These are phyloP conservation scores for Acarospora socialis DNA, from an alignment of 2,329 filamentous ascomycete species.

Conservation along the genomic window DNA sequence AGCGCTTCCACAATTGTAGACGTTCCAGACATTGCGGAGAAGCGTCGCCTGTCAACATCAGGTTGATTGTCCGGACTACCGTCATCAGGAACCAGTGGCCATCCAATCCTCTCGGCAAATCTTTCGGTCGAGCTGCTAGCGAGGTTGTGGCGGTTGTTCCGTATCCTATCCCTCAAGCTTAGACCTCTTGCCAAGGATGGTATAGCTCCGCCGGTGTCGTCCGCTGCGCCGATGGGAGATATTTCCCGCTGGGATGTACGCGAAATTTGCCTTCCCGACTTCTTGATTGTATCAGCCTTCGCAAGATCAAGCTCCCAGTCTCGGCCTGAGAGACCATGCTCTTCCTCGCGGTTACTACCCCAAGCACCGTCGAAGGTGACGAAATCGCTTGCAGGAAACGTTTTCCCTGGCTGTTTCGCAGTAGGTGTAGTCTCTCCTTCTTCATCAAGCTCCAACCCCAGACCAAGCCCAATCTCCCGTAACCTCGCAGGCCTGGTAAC, in stretches of 20 bases:
- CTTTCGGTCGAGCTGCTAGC: slow-evolving; percentile 30
- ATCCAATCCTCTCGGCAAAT: slow-evolving; percentile 36
- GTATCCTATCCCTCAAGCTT: slow-evolving; percentile 22
- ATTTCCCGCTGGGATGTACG: no score
- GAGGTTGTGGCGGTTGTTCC: slow-evolving; percentile 17
- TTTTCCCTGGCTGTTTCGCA: slow-evolving; percentile 22
- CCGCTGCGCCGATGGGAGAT: no score
- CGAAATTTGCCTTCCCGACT: no score
- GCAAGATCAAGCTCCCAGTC: no score
- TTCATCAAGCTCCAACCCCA: slow-evolving; percentile 30
- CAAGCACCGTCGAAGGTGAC: slow-evolving; percentile 46
- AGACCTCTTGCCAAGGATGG: slow-evolving; percentile 14
- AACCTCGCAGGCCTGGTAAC: slow-evolving; percentile 9
- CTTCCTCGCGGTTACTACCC: slow-evolving; percentile 25
- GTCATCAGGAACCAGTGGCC: slow-evolving; percentile 27
- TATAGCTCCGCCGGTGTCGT: not conserved
- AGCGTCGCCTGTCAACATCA: slow-evolving; percentile 26
- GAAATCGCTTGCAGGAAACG: slow-evolving; percentile 27
- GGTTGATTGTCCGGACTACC: slow-evolving; percentile 14
- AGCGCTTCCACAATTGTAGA: slow-evolving; percentile 43
- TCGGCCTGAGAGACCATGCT: slow-evolving; percentile 9
- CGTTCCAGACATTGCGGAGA: slow-evolving; percentile 36
- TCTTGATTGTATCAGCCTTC: no score
- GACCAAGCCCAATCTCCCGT: slow-evolving; percentile 27
- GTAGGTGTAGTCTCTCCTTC: slow-evolving; percentile 21